Base-by-base conservation (phyloP, 2,329 filamentous ascomycete genomes). In the Monascus ruber region DNA sequence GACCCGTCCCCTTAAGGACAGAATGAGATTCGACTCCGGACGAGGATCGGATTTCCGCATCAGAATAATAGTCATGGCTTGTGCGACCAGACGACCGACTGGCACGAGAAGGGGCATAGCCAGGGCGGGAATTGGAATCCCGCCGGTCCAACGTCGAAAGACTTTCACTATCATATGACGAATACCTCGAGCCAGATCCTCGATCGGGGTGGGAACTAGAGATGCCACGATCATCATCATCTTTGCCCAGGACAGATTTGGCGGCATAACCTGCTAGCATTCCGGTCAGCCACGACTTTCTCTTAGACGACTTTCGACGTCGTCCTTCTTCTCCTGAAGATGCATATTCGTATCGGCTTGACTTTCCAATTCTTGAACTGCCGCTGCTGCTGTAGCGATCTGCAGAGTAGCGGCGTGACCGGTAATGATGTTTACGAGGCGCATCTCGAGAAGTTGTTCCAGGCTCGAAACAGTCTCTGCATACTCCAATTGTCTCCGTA, bases 401-500 rank as follows among this genome's bases (percentile, higher is more conserved):
- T 40, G 61, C 59, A 2, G 70, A 73, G 34, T 64, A 59, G 45
- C 70, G 57, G 33, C 52, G 50, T 3, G 54, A 47, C 42, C 68
- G 59, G 51, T 76, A 76, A 48, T 77, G 63, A 50, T 81, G 77
- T 46, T 72, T 74, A 38, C 77, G 68, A 5, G 77, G 77, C 0
- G 76, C 77, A 52, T 79, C 70, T 42, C 61, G 54, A 3, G 72
- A 68, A 3, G 66, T 70, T 10, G 71, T 73, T 6, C 70, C 66
- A 5, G 77, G 76, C 43, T 79, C 76, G 50, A 81, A 81, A 54
- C 77, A 81, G 48, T 77, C 65, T 45, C 71, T 76, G 60, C 77
- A 81, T 2, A 81, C 72, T 24, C 77, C 77, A 48, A 79, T 80
- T 42, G 74, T 72, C 56, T 81, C 76, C 1, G 77, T 80, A 50